phyloP scores from a whole-genome alignment of 2,329 filamentous ascomycete genomes.

The Coleophoma cylindrospora region DNA sequence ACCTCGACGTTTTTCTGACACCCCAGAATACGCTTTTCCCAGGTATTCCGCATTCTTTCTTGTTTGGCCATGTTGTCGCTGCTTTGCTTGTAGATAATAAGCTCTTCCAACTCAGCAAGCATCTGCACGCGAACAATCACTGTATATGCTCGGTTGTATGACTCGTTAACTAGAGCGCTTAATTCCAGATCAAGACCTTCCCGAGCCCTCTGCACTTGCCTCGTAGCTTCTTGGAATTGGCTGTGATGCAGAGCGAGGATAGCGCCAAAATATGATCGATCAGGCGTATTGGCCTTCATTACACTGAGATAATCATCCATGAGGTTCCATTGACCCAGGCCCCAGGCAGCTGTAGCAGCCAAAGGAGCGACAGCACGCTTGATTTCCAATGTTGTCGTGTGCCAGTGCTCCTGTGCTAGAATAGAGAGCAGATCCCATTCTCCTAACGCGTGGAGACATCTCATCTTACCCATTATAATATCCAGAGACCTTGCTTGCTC shows the following conservation, averaged over 20 bases:
- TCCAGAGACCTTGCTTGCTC: constrained; percentile 87
- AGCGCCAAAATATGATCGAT: constrained; percentile 95
- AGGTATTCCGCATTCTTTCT: constrained; percentile 85
- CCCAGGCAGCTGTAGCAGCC: constrained; percentile 94
- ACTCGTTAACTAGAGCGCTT: constrained; percentile 91
- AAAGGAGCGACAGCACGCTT: constrained; percentile 88
- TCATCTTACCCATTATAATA: constrained; percentile 99
- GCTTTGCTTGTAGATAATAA: constrained; percentile 95
- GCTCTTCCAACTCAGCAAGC: constrained; percentile 96
- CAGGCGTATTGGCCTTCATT: constrained; percentile 90
- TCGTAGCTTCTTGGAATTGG: constrained; percentile 83
- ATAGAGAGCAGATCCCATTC: constrained; percentile 94
- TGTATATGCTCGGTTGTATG: constrained; percentile 94
- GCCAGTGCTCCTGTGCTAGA: constrained; percentile 89
- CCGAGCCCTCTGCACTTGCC: constrained; percentile 84
- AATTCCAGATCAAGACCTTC: constrained; percentile 96
- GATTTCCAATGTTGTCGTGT: constrained; percentile 80
- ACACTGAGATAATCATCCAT: constrained; percentile 97
- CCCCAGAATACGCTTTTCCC: constrained; percentile 91
- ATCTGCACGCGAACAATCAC: constrained; percentile 99
- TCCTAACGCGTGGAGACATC: constrained; percentile 91
- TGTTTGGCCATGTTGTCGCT: constrained; percentile 76
- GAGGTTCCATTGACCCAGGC: constrained; percentile 90
- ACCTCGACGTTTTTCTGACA: constrained; percentile 97
- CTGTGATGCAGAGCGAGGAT: constrained; percentile 94